Conservation (phyloP, 129 eudicot species). For the Pittosporum tobira region DNA sequence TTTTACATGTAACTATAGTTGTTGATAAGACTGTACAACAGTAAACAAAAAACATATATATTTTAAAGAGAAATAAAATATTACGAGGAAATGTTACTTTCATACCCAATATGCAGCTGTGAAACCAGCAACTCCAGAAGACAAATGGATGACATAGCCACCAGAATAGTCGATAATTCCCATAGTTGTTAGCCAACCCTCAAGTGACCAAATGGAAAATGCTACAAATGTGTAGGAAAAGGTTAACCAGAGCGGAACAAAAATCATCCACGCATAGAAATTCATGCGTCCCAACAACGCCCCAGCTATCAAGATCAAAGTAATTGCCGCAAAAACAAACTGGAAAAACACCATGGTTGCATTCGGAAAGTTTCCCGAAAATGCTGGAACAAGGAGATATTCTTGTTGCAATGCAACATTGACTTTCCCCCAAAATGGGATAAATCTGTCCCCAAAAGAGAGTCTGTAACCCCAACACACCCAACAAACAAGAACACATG, state of each 20-base stretch:
- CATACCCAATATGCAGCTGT: conserved; percentile 21
- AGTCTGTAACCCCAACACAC: conserved; percentile 11
- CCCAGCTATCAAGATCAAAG: conserved; percentile 10
- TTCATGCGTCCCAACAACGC: conserved; percentile 17
- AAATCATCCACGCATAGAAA: conserved; percentile 14
- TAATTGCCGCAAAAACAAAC: conserved; percentile 11
- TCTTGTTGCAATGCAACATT: conserved; percentile 6
- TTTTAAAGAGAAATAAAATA: not conserved
- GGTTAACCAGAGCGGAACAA: conserved; percentile 15
- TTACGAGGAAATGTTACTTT: not conserved
- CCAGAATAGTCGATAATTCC: conserved; percentile 14
- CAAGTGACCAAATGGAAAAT: conserved; percentile 9
- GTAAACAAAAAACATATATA: not conserved
- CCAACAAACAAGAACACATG: conserved; percentile 14
- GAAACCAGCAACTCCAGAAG: conserved; percentile 19
- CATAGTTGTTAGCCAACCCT: conserved; percentile 6
- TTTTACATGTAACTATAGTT: too few relatives aligned
- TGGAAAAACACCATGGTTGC: conserved; percentile 19
- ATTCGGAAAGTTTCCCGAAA: conserved; percentile 2
- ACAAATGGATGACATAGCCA: conserved; percentile 13
- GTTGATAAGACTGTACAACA: too few relatives aligned
- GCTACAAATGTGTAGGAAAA: conserved; percentile 11
- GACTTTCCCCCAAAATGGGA: not conserved
- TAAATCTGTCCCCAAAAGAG: conserved; percentile 8
- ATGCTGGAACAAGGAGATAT: not conserved